These are phyloP conservation scores for Metarhizium anisopliae DNA, from an alignment of 2,329 filamentous ascomycete genomes.

Conservation along the genomic window DNA sequence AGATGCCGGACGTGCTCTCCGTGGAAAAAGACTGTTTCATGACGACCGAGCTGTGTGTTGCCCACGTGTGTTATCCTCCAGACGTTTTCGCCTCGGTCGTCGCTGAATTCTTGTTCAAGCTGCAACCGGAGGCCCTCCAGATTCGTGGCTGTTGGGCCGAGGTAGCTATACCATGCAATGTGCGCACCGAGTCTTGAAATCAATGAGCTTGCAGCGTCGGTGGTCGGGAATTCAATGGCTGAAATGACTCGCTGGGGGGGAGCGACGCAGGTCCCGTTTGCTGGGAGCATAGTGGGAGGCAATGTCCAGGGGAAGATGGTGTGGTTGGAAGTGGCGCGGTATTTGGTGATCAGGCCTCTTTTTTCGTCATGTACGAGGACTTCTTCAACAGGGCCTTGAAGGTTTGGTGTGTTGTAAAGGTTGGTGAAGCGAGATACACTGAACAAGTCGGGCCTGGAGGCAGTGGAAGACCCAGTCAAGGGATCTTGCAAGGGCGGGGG, in stretches of 20 bases:
- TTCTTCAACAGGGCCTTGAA: constrained; percentile 37
- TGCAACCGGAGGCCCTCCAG: constrained; percentile 53
- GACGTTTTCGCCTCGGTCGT: constrained; percentile 28
- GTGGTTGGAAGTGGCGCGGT: constrained; percentile 59
- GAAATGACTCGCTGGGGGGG: constrained; percentile 65
- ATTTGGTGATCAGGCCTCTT: constrained; percentile 27
- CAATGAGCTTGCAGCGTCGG: constrained; percentile 25
- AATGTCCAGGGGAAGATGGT: constrained; percentile 92
- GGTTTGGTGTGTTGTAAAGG: constrained; percentile 65
- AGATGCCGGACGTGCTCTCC: constrained; percentile 68
- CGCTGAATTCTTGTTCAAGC: constrained; percentile 54
- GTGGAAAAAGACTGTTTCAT: constrained; percentile 77
- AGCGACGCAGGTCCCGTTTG: constrained; percentile 66
- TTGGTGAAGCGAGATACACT: constrained; percentile 81
- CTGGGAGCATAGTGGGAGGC: constrained; percentile 63
- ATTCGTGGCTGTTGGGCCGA: constrained; percentile 37
- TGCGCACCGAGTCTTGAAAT: constrained; percentile 23
- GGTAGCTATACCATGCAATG: constrained; percentile 24
- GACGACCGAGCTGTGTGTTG: constrained; percentile 70
- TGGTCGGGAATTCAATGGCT: constrained; percentile 51
- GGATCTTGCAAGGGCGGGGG: constrained; percentile 45
- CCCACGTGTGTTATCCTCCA: constrained; percentile 77
- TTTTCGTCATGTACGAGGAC: constrained; percentile 34
- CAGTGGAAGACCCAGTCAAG: constrained; percentile 69
- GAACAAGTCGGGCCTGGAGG: constrained; percentile 73